Evolutionary conservation across 495 filamentous ascomycete genomes (phyloP), one percentile per base, ranked within the genome.

Genomic region (Daldinia grandis): DNA sequence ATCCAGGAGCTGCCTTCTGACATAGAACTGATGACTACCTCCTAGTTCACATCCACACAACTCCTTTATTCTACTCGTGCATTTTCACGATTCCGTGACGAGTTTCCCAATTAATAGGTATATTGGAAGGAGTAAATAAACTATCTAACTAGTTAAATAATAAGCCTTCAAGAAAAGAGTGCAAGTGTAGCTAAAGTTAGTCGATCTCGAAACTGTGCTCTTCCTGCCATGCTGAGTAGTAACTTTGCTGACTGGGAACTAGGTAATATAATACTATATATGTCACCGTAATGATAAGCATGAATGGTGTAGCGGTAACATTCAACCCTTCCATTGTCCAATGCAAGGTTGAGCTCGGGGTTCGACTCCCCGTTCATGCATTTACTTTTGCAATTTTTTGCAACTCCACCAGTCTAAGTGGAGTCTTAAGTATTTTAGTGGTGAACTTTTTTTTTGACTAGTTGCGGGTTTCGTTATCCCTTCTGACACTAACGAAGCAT

Each of bases 241-340:
- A 47, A 8, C 5, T 24, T 47, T 8, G 15, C 42, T 24, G 2
- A 1, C 17, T 47, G 2, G 1, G 1, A 8, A 5, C 8, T 10
- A 1, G 9, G 19, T 4, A 10, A 47, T 47, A 47, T 47, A 47
- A 14, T 24, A 9, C 1, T 10, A 4, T 12, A 21, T 47, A 14
- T 47, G 4, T 4, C 19, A 12, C 6, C 2, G 3, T 24, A 10
- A 47, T 24, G 4, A 47, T 24, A 47, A 47, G 64, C 55, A 66
- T 66, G 64, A 66, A 66, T 66, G 64, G 64, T 66, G 64, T 66
- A 66, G 64, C 64, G 64, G 64, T 66, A 66, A 66, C 64, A 66
- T 66, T 66, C 64, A 66, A 66, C 64, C 64, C 64, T 66, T 66
- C 64, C 64, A 66, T 58, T 15, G 0, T 12, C 17, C 17, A 35